Conservation (phyloP, 139 green algal genomes). For the Closterium sp. region DNA sequence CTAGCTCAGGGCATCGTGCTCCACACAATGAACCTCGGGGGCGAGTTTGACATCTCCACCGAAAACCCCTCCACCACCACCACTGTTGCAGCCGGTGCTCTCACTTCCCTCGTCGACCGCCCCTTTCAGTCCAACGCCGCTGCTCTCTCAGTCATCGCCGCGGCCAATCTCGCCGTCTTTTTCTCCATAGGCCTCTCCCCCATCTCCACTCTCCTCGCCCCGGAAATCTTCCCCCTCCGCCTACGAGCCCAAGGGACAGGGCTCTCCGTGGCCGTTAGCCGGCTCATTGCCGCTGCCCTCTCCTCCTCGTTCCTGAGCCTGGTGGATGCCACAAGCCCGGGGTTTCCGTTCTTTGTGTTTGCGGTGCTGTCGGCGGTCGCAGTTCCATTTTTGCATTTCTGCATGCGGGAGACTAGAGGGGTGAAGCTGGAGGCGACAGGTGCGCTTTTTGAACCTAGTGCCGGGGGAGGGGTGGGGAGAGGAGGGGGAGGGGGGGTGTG, state of each 20-base stretch:
- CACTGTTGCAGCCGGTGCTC: too few species aligned
- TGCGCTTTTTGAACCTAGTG: background rate
- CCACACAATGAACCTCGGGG: background rate
- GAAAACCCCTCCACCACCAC: background rate
- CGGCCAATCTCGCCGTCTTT: background rate
- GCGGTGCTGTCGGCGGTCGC: background rate
- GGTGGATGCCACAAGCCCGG: background rate
- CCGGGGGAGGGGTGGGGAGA: background rate
- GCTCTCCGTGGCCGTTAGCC: background rate
- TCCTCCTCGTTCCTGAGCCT: background rate
- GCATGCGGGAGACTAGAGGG: background rate
- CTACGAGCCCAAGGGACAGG: background rate
- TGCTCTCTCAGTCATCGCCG: background rate
- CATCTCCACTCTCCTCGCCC: background rate
- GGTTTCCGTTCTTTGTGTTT: background rate
- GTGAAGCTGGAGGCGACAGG: background rate
- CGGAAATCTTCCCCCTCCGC: background rate
- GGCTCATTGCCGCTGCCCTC: background rate
- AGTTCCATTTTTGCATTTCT: background rate
- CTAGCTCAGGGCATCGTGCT: background rate
- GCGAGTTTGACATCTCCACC: background rate
- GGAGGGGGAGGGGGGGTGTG: background rate
- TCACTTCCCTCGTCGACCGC: background rate
- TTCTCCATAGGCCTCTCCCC: background rate
- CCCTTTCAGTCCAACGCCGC: background rate